phyloP scores from a whole-genome alignment of 495 filamentous ascomycete species.

The Emericellopsis terricola region DNA sequence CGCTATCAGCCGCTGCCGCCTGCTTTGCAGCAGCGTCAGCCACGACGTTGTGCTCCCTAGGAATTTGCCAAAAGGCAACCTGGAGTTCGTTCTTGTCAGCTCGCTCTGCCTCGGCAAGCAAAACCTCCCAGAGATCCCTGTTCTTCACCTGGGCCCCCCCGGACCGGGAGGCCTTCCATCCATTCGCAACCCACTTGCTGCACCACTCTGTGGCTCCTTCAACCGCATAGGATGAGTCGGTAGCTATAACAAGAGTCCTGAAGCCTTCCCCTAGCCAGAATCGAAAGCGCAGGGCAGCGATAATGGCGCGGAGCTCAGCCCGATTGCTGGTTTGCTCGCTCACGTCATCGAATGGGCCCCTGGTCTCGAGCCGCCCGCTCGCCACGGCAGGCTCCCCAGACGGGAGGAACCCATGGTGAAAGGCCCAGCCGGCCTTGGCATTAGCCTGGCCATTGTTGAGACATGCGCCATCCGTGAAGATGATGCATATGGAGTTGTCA shows the following conservation, averaged over 20 bases:
- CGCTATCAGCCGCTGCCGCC: no score
- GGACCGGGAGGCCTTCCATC: slow-evolving; percentile 14
- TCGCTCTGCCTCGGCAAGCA: slow-evolving; percentile 17
- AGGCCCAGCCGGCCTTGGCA: slow-evolving; percentile 19
- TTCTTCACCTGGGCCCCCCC: slow-evolving; percentile 16
- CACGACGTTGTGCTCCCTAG: slow-evolving; percentile 16
- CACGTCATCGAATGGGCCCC: slow-evolving; percentile 13
- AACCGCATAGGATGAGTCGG: slow-evolving; percentile 26
- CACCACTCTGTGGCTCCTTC: slow-evolving; percentile 21
- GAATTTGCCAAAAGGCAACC: slow-evolving; percentile 25
- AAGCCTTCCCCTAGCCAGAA: slow-evolving; percentile 20
- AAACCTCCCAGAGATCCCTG: slow-evolving; percentile 21
- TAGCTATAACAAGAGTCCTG: slow-evolving; percentile 22
- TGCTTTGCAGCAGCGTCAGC: slow-evolving; percentile 24
- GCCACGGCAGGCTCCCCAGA: neutral
- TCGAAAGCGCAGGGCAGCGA: slow-evolving; percentile 17
- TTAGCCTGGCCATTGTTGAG: slow-evolving; percentile 14
- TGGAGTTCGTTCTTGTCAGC: slow-evolving; percentile 7
- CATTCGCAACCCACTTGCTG: slow-evolving; percentile 19
- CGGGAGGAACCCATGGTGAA: slow-evolving; percentile 9
- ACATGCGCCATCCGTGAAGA: slow-evolving; percentile 24
- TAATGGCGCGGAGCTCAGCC: slow-evolving; percentile 26
- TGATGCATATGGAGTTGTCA: no score
- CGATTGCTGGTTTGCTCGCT: slow-evolving; percentile 20
- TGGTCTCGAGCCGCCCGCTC: slow-evolving; percentile 13